phyloP scores from a whole-genome alignment of 2,329 filamentous ascomycete genomes.

The Emericellopsis cladophorae region DNA sequence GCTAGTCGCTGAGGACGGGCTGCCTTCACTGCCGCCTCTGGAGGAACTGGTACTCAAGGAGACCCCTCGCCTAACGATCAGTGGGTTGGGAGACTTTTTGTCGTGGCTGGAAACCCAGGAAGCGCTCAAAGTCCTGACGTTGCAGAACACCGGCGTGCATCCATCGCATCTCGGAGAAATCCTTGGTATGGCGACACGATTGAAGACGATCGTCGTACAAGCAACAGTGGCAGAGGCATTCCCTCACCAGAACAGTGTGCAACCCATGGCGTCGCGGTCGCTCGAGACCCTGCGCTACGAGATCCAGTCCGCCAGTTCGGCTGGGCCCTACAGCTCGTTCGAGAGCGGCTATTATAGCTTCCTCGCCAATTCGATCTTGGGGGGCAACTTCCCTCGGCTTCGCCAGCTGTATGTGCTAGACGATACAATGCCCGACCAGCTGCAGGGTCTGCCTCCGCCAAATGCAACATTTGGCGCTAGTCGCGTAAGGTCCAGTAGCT shows the following conservation, averaged over 20 bases:
- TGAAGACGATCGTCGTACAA: constrained; percentile 44
- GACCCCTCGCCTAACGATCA: constrained; percentile 56
- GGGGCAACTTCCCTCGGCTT: constrained; percentile 61
- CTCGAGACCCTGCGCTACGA: constrained; percentile 71
- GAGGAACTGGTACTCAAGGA: constrained; percentile 62
- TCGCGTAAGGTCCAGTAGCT: constrained; percentile 15
- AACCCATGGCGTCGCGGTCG: constrained; percentile 54
- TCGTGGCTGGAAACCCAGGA: constrained; percentile 44
- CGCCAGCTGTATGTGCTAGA: constrained; percentile 77
- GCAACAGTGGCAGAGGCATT: constrained; percentile 36
- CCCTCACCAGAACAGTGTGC: constrained; percentile 31
- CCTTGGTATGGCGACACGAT: constrained; percentile 40
- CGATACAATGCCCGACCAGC: constrained; percentile 65
- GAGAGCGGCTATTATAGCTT: constrained; percentile 68
- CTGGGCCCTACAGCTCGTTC: constrained; percentile 43
- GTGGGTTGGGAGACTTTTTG: constrained; percentile 59
- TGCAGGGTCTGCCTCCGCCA: constrained; percentile 61
- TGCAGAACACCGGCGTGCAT: constrained; percentile 61
- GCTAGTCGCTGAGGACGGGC: constrained; percentile 51
- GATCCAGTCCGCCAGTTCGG: constrained; percentile 49
- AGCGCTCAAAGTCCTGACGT: constrained; percentile 52
- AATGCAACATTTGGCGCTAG: constrained; percentile 18
- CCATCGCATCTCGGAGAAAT: constrained; percentile 48
- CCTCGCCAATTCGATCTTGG: constrained; percentile 69
- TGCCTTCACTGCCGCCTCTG: constrained; percentile 64